Evolutionary conservation across 2,329 filamentous ascomycete genomes (phyloP), one percentile per base, ranked within the genome.

Genomic region (Proliferodiscus dingleyae): DNA sequence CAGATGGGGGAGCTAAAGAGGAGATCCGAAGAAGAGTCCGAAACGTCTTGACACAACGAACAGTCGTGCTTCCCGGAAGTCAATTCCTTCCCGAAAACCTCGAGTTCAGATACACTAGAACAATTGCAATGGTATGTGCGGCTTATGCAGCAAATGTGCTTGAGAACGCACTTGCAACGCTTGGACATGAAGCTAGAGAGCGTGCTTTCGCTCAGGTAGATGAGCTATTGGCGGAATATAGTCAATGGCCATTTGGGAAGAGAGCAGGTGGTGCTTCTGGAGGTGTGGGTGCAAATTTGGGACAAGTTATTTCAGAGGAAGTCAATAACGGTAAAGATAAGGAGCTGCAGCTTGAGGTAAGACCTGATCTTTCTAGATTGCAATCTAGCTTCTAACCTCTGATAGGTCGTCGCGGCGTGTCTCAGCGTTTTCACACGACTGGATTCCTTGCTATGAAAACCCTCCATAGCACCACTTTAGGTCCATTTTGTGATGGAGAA

Each of bases 81-180:
- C 87, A 90, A 63, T 97, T 94, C 71, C 78, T 97, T 24, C 93
- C 93, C 49, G 91, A 96, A 66, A 87, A 88, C 59, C 83, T 95
- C 68, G 91, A 97, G 62, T 96, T 95, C 72, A 81, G 93, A 65
- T 94, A 95, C 68, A 71, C 93, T 56, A 83, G 93, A 58, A 97
- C 93, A 37, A 81, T 98, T 55, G 77, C 87, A 59, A 95, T 98
- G 90, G 89, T 98, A 43, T 98, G 93, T 71, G 93, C 91, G 41
- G 91, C 93, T 37, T 97, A 98, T 68, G 93, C 93, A 37, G 93
- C 93, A 51, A 98, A 98, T 62, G 93, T 98, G 22, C 78, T 98
- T 47, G 93, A 98, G 72, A 98, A 98, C 64, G 93, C 91, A n/a
- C 73, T 98, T 60, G 88, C 87, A 46, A 94, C 87, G 11, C 80